Evolutionary conservation across 176 grass and related monocot species (phyloP).

Genomic region (Coix lacrymajobi): DNA sequence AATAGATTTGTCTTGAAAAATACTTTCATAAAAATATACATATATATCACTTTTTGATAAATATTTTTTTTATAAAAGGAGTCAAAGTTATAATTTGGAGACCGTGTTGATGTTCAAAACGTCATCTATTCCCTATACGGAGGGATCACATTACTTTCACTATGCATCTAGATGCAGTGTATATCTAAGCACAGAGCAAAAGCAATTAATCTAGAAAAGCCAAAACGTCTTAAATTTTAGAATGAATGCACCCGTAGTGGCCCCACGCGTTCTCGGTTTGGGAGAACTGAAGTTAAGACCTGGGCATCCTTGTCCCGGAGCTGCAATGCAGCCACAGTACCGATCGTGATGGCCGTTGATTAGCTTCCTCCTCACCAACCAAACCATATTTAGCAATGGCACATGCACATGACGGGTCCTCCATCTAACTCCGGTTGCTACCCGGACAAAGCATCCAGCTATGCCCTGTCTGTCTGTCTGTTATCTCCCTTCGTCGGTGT

Average conservation of each 20-base stretch:
- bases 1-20: too few relatives aligned
- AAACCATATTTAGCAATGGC: background rate
- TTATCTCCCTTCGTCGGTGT: background rate
- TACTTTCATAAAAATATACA: too few relatives aligned
- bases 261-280: background rate
- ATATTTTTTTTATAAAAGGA: too few relatives aligned
- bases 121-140: too few relatives aligned
- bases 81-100: too few relatives aligned
- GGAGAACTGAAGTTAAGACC: background rate
- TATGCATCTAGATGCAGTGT: too few relatives aligned
- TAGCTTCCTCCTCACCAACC: background rate
- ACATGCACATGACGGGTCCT: background rate
- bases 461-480: background rate
- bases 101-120: too few relatives aligned
- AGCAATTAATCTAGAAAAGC: too few relatives aligned
- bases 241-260: background rate
- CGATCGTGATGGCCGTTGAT: background rate
- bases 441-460: background rate
- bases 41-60: too few relatives aligned
- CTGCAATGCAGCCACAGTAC: background rate
- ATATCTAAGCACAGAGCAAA: too few relatives aligned
- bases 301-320: background rate
- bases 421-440: background rate
- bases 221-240: too few relatives aligned
- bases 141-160: too few relatives aligned